Evolutionary conservation across 495 filamentous ascomycete species (phyloP).

Genomic region (Margaritispora aquatica): DNA sequence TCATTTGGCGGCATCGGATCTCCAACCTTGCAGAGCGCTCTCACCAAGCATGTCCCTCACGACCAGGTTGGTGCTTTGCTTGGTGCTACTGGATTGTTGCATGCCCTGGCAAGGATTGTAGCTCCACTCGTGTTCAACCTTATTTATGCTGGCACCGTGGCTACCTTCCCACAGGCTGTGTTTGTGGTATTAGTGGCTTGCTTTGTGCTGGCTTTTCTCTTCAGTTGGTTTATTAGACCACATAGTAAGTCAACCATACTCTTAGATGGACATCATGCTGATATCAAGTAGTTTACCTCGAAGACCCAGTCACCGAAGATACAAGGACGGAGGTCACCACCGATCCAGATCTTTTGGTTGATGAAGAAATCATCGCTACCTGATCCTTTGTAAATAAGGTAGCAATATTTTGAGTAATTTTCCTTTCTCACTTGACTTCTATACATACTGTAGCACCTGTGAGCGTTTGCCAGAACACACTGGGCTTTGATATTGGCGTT

Average conservation of each 20-base stretch:
- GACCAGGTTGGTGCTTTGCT: slow-evolving; percentile 78
- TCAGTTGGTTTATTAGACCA: slow-evolving; percentile 64
- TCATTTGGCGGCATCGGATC: slow-evolving; percentile 77
- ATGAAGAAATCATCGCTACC: slow-evolving; percentile 24
- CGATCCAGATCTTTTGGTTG: slow-evolving; percentile 18
- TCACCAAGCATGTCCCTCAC: slow-evolving; percentile 86
- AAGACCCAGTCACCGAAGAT: slow-evolving; percentile 4
- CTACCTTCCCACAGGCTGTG: slow-evolving; percentile 69
- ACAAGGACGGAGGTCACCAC: neutral
- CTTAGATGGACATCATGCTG: neutral
- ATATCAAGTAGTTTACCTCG: slow-evolving; percentile 12
- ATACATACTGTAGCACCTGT: too few species aligned
- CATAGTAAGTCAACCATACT: slow-evolving; percentile 51
- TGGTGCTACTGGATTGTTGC: slow-evolving; percentile 79
- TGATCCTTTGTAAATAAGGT: too few species aligned
- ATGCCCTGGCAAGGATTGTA: slow-evolving; percentile 72
- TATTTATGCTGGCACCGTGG: slow-evolving; percentile 77
- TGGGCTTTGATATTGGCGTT: too few species aligned
- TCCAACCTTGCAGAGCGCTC: slow-evolving; percentile 71
- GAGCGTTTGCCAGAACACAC: too few species aligned
- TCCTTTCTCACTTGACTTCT: neutral
- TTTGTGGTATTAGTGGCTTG: slow-evolving; percentile 65
- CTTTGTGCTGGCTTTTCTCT: slow-evolving; percentile 59
- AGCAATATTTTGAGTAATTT: too few species aligned
- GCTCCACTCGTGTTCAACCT: slow-evolving; percentile 77